phyloP scores from a whole-genome alignment of 2,329 filamentous ascomycete genomes.

The Fusarium sp. region DNA sequence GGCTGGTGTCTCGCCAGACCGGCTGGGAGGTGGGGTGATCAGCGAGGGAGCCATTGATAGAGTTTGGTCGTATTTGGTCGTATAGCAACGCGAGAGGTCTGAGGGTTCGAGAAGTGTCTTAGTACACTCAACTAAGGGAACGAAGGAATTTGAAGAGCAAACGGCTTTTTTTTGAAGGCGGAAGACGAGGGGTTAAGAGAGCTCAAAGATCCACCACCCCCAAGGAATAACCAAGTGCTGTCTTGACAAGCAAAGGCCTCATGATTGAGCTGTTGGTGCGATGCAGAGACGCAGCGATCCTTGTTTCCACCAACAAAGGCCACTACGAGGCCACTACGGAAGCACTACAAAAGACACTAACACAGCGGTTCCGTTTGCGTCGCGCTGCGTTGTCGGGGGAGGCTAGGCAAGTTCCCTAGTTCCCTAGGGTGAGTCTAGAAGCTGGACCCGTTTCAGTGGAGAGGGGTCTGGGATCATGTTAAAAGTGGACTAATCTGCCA shows the following conservation, averaged over 20 bases:
- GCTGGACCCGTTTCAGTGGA: not conserved
- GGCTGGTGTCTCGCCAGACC: constrained; percentile 5
- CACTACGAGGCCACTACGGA: not conserved
- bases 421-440: constrained; percentile 19
- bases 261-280: not conserved
- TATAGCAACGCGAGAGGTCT: not conserved
- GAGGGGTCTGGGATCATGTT: constrained; percentile 1
- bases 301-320: not conserved
- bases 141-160: not conserved
- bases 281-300: not conserved
- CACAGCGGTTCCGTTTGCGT: constrained; percentile 1
- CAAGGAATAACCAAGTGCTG: not conserved
- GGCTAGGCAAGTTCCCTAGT: not conserved
- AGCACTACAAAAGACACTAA: not conserved
- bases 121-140: not conserved
- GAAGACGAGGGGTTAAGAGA: not conserved
- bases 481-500: constrained; percentile 16
- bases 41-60: constrained; percentile 19
- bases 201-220: constrained; percentile 1
- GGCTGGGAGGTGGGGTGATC: constrained; percentile 31
- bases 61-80: not conserved
- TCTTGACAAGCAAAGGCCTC: not conserved
- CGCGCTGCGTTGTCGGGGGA: not conserved
- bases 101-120: not conserved
- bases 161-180: not conserved